Evolutionary conservation across 176 grass and related monocot genomes (phyloP).

Genomic region (Rhynchospora breviuscula): DNA sequence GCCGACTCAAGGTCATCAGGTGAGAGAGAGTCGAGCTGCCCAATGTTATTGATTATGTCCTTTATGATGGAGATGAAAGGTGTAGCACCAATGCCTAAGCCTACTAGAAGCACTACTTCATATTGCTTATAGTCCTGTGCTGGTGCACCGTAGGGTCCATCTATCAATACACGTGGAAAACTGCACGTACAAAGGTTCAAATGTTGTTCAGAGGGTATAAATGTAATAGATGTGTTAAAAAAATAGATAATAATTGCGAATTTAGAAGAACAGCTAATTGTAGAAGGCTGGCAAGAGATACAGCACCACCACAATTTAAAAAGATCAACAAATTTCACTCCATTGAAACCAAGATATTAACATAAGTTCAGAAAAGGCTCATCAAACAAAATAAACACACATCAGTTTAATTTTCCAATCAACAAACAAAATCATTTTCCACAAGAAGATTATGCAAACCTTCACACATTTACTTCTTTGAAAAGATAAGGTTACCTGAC

Average conservation of each 20-base stretch:
- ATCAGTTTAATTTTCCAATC: background rate
- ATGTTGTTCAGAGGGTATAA: background rate
- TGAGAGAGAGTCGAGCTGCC: conserved; percentile 25
- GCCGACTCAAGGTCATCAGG: conserved; percentile 33
- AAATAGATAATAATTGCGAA: background rate
- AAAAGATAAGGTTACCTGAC: background rate
- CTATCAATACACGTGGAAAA: conserved; percentile 76
- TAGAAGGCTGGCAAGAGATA: background rate
- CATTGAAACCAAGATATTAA: background rate
- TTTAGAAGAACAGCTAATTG: background rate
- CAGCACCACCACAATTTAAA: background rate
- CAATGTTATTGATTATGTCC: conserved; percentile 92
- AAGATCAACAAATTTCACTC: background rate
- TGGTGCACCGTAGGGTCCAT: conserved; percentile 79
- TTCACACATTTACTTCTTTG: background rate
- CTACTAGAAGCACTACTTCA: conserved; percentile 75
- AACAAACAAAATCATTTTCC: background rate
- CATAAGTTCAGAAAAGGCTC: background rate
- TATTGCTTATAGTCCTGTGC: conserved; percentile 96
- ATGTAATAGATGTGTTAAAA: background rate
- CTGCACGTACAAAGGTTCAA: conserved; percentile 29
- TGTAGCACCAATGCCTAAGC: conserved; percentile 80
- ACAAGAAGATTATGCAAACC: background rate
- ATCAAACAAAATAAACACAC: background rate
- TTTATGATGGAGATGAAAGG: conserved; percentile 95